A percentile compares a stretch with the other conserved stretches of the same genome.
phyloP scores from a whole-genome alignment of 2,329 filamentous ascomycete genomes.

The Seiridium unicorne region DNA sequence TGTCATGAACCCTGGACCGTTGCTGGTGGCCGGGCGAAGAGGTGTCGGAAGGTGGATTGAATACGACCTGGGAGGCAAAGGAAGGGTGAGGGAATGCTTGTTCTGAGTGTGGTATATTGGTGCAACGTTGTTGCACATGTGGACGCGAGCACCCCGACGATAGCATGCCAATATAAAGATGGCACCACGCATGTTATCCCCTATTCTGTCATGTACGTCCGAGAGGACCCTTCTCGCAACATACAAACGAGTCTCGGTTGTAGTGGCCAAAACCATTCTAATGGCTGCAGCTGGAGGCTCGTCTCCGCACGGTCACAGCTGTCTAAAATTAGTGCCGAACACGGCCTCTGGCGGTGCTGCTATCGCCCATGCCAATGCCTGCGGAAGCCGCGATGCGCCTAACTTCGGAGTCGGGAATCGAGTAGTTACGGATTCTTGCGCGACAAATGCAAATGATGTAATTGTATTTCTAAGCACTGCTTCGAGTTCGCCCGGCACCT shows the following conservation, averaged over 20 bases:
- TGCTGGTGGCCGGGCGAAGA: constrained; percentile 68
- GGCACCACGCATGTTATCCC: too few species aligned
- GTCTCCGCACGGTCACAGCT: background rate
- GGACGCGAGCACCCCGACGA: too few species aligned
- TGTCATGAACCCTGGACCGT: constrained; percentile 85
- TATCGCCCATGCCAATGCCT: constrained; percentile 1
- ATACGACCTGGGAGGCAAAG: constrained; percentile 69
- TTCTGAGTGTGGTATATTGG: constrained; percentile 36
- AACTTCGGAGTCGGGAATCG: background rate
- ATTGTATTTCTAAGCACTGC: constrained; percentile 31
- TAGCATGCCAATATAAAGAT: too few species aligned
- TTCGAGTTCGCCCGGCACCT: constrained; percentile 18
- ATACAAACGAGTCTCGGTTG: too few species aligned
- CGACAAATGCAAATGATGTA: constrained; percentile 10
- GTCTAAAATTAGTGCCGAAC: background rate
- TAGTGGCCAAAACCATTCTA: too few species aligned
- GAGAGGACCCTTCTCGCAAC: too few species aligned
- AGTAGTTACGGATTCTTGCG: background rate
- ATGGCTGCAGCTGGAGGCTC: background rate
- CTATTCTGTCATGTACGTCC: too few species aligned
- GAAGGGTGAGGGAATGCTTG: constrained; percentile 61
- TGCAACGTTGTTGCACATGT: background rate
- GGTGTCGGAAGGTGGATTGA: constrained; percentile 81
- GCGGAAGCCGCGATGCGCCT: constrained; percentile 7
- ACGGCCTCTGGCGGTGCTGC: background rate